Base-by-base conservation (phyloP, 139 green algal species). In the Mychonastes homosphaera region DNA sequence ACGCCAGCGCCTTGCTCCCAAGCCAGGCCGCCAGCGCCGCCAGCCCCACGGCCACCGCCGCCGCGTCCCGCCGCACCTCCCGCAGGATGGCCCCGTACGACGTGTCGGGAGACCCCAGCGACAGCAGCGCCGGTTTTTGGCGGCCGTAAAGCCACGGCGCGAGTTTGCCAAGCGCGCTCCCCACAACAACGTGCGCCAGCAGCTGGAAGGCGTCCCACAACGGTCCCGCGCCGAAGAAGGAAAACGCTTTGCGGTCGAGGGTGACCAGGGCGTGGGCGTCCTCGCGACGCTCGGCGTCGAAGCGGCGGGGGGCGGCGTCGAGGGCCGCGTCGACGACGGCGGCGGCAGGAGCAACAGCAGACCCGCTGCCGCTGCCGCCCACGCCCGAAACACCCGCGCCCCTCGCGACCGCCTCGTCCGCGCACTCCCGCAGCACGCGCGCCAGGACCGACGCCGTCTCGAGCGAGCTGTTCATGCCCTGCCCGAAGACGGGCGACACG, bases 381-480 rank as follows among this genome's bases (percentile, higher is more conserved):
- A 45, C 15, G 8, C 68, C 73, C 3, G 39, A 32, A 19, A 47
- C 50, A 4, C 6, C 10, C 3, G 36, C 26, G 7, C 16, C 15
- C 4, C 39, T 29, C 4, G 54, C 40, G n/a, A 28, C 4, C 3
- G 5, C 8, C 4, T 26, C 54, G n/a, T 39, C 48, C 1, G 61
- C 36, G 8, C 48, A n/a, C 29, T 57, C 48, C 3, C 48, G 51
- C 29, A 84, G 62, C 21, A 71, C 63, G 7, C 43, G 24, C 19
- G 67, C 71, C 28, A 87, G 63, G 46, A 80, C 65, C 27, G 50
- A 38, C 15, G 67, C 70, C 19, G 61, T 70, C 61, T 87, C 77
- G 21, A 87, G 49, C 1, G 78, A 76, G 9, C 56, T 62, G 70
- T 87, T 87, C 32, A 70, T 72, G 2, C 80, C 79, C 63, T 86